Evolutionary conservation across 2,329 filamentous ascomycete genomes (phyloP), one percentile per base, ranked within the genome.

Genomic region (Paraphaeosphaeria minitans): DNA sequence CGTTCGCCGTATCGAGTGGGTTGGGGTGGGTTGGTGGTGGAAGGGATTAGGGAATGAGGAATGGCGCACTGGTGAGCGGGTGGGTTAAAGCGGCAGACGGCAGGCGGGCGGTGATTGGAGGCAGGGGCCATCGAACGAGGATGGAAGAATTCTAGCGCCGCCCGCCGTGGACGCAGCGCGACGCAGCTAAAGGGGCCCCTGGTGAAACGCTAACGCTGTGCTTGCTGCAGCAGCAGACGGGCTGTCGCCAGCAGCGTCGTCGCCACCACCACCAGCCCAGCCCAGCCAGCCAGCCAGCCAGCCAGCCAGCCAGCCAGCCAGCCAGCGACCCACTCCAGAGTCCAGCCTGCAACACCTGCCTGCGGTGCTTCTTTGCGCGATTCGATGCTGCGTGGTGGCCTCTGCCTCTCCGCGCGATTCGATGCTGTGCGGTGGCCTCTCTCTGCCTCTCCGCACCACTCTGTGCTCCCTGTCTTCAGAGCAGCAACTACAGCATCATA

Each of bases 81-180:
- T 16, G 24, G 12, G 29, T 57, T 56, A 64, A 64, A 62, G 61
- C 61, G 56, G 61, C 59, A 60, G 61, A 47, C 45, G 58, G 19
- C 19, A 31, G 1, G 19, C 1, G 24, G n/a, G 12, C 5, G 39
- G 21, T 27, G n/a, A 57, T 60, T 64, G 56, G 29, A 24, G 16
- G 39, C 47, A 21, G 22, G 39, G 22, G 50, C 37, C 48, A 27
- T 52, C 41, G 51, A 53, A 53, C 39, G 41, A 45, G 51, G 14
- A 53, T 53, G 6, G 66, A 69, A 67, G 59, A 66, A 59, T 58
- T 62, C 59, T 64, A 60, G 64, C 65, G 58, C 58, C 42, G 27
- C 16, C 49, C 48, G 39, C 55, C 52, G 57, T 54, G 56, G 60
- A 48, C 10, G 29, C 29, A 55, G 37, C 53, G 51, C 45, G 55